Evolutionary conservation across 164 flowering plant species (phyloP).

Genomic region (Warburgia ugandensis): DNA sequence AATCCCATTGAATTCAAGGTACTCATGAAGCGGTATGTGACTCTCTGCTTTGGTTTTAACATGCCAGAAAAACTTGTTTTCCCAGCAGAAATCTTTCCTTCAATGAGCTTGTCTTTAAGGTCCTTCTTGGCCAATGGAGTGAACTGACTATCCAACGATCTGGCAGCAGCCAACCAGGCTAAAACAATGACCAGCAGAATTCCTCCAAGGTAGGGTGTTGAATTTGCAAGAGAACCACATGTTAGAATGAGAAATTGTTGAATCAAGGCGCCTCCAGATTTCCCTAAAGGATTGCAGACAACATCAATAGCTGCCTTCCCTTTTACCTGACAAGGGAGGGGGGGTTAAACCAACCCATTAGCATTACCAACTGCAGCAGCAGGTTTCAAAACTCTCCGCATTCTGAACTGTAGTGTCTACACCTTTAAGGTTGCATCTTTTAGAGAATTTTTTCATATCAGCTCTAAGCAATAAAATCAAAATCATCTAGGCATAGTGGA

Average conservation of each 20-base stretch:
- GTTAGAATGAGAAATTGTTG: conserved; percentile 25
- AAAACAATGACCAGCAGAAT: conserved; percentile 18
- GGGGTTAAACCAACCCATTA: conserved; percentile 4
- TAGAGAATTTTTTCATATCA: too few relatives aligned
- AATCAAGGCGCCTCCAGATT: conserved; percentile 27
- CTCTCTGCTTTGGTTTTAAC: conserved; percentile 18
- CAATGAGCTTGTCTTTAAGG: conserved; percentile 20
- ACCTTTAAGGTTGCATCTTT: too few relatives aligned
- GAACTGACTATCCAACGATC: conserved; percentile 21
- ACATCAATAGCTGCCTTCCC: conserved; percentile 30
- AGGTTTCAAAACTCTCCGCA: background rate
- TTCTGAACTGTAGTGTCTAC: background rate
- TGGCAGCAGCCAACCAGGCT: conserved; percentile 24
- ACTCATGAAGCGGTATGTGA: conserved; percentile 23
- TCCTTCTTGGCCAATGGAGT: conserved; percentile 23
- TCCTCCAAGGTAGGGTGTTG: conserved; percentile 25
- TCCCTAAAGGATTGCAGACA: conserved; percentile 28
- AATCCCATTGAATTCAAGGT: conserved; percentile 23
- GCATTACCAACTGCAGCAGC: background rate
- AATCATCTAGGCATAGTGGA: too few relatives aligned
- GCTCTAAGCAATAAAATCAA: too few relatives aligned
- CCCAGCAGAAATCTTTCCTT: conserved; percentile 20
- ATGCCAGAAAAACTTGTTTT: conserved; percentile 8
- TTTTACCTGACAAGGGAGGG: conserved; percentile 14
- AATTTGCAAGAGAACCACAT: conserved; percentile 23